A percentile compares a stretch with the other conserved stretches of the same genome.
These are phyloP conservation scores for Prunus armeniaca DNA, from an alignment of 306 rosid genomes.

Conservation along the genomic window DNA sequence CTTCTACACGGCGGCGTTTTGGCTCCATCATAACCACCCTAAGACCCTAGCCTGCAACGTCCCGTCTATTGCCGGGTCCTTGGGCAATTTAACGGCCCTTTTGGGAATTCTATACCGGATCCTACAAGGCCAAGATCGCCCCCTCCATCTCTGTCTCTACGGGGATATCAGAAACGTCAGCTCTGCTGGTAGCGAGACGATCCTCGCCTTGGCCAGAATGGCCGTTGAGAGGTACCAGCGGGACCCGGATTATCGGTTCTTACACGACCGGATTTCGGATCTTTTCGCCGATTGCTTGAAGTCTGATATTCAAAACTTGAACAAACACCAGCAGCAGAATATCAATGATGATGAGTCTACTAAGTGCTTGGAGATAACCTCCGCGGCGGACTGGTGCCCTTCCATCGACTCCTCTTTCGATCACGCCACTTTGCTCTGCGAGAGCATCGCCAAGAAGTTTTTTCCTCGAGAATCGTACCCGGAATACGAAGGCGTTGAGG, in stretches of 20 bases:
- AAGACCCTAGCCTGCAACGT: slow-evolving; percentile 35
- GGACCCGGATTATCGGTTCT: neutral
- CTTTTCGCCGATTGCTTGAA: neutral
- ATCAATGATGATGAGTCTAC: neutral
- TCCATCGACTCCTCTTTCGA: neutral
- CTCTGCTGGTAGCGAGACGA: too few species aligned
- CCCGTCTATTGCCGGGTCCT: neutral
- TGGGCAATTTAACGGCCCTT: neutral
- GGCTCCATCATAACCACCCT: slow-evolving; percentile 53
- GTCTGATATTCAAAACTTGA: neutral
- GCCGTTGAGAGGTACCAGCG: neutral
- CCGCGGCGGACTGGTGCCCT: neutral
- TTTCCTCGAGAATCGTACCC: neutral
- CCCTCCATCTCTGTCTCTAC: too few species aligned
- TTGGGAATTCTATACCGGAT: neutral
- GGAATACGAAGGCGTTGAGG: neutral
- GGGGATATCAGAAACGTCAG: too few species aligned
- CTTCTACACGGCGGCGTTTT: slow-evolving; percentile 42
- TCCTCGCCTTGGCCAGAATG: too few species aligned
- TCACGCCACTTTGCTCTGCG: neutral
- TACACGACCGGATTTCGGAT: neutral
- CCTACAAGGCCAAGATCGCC: neutral
- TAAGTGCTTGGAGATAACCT: neutral
- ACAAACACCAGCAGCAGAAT: neutral
- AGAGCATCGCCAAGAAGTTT: neutral